Percentiles rank a stretch among this genome's conserved stretches.
phyloP scores from a whole-genome alignment of 139 green algal species.

The Tetraselmis chui region DNA sequence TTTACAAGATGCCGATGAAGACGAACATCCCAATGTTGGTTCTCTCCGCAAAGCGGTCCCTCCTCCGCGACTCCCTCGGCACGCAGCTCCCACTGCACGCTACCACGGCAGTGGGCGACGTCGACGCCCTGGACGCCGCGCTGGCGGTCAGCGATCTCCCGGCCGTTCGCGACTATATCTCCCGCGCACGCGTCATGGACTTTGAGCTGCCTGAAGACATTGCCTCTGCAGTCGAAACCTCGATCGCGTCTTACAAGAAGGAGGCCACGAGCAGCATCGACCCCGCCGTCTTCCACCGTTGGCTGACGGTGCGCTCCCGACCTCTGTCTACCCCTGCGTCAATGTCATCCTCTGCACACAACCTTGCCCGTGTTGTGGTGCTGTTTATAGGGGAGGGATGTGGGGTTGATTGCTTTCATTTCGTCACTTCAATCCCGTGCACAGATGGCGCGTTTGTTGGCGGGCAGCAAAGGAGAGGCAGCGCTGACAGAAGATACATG shows the following conservation, averaged over 20 bases:
- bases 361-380: not conserved
- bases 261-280: not conserved
- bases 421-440: not conserved
- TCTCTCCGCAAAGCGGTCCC: constrained; percentile 35
- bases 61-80: constrained; percentile 30
- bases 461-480: constrained; percentile 31
- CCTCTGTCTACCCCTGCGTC: no score
- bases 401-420: no score
- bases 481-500: constrained; percentile 26
- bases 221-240: not conserved
- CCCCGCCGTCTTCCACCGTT: constrained; percentile 26
- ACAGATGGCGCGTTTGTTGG: constrained; percentile 30
- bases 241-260: not conserved
- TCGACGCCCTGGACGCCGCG: not conserved
- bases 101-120: constrained; percentile 8
- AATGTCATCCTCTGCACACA: no score
- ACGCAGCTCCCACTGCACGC: constrained; percentile 32
- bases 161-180: constrained; percentile 26
- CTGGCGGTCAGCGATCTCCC: constrained; percentile 13
- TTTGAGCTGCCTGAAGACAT: constrained; percentile 19
- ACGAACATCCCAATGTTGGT: constrained; percentile 47
- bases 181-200: constrained; percentile 10
- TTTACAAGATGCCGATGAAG: constrained; percentile 48
- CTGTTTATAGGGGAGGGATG: not conserved
- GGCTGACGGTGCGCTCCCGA: constrained; percentile 25